These are phyloP conservation scores for Silene uniflora DNA, from an alignment of 148 eudicot species.

Conservation along the genomic window DNA sequence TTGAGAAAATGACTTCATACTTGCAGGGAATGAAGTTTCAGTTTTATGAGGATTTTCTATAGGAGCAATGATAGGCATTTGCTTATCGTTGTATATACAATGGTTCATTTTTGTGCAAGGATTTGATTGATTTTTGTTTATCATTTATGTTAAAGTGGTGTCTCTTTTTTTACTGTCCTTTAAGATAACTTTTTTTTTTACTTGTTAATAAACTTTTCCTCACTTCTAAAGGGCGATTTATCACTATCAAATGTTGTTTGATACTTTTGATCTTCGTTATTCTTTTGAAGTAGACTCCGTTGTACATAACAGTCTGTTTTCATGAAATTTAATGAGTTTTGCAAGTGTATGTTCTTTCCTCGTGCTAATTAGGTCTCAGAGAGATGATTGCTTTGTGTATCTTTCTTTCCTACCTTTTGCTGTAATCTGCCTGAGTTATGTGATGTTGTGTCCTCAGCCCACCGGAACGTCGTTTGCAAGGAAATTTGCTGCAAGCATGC, in stretches of 20 bases:
- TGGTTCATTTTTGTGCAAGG: not conserved
- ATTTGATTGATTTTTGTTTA: no score
- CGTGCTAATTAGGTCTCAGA: not conserved
- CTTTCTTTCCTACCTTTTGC: not conserved
- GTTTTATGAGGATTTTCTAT: not conserved
- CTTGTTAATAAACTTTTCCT: not conserved
- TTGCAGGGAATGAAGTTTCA: not conserved
- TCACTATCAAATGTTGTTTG: not conserved
- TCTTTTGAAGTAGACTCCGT: not conserved
- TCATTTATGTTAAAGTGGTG: not conserved
- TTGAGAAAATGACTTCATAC: no score
- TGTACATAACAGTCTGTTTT: not conserved
- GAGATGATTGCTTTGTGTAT: not conserved
- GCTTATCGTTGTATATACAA: not conserved
- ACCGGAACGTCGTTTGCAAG: conserved; percentile 54
- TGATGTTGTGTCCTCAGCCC: conserved; percentile 36
- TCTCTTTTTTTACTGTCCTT: not conserved
- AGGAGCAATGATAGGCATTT: not conserved
- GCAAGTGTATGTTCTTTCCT: not conserved
- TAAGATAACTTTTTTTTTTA: not conserved
- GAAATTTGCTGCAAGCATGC: conserved; percentile 95
- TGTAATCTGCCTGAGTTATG: not conserved
- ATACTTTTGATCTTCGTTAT: not conserved
- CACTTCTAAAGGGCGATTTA: not conserved
- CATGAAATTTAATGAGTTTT: no score